Evolutionary conservation across 2,329 filamentous ascomycete species (phyloP), one percentile per base, ranked within the genome.

Genomic region (Cladophialophora carrionii): DNA sequence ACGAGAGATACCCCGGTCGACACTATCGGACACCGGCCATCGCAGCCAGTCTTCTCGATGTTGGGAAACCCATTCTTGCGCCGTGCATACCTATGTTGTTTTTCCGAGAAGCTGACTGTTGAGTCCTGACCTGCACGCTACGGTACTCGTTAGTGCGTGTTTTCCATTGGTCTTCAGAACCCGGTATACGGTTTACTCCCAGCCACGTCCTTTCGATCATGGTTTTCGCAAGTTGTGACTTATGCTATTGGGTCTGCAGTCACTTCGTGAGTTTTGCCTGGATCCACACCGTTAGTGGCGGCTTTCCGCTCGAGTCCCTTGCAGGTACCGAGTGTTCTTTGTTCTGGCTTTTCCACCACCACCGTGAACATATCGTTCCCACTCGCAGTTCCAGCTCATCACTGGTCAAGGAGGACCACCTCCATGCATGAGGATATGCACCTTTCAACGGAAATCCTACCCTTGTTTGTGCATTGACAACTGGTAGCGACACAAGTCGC

Each of bases 101-200:
- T 43, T 43, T 43, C 37, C 37, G 37, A 7, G 17, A 43, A 43
- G 37, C 37, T 43, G n/a, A 43, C 37, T 43, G n/a, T 43, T 2
- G 37, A 17, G 5, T 43, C 17, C 7, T 43, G 37, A 43, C 5
- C 5, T 43, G 37, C 17, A 43, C 14, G 32, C 56, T 49, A 58
- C 56, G 56, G 56, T 24, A 49, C 56, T 51, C 48, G 48, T 49
- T 17, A 60, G 57, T 34, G 12, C 48, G 10, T 37, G 26, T 32
- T 8, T 41, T 41, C 49, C 31, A 24, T 34, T 54, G 24, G 52
- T 29, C 7, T 24, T 14, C 22, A 12, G 3, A 22, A 9, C n/a
- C 52, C 29, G 52, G 52, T 54, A 54, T 54, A 54, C 52, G 10
- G 52, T 52, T n/a, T 53, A 41, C 57, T 41, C 57, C 57, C 57